These are phyloP conservation scores for Suillus spraguei DNA, from an alignment of 768 basidiomycete genomes.

Conservation along the genomic window DNA sequence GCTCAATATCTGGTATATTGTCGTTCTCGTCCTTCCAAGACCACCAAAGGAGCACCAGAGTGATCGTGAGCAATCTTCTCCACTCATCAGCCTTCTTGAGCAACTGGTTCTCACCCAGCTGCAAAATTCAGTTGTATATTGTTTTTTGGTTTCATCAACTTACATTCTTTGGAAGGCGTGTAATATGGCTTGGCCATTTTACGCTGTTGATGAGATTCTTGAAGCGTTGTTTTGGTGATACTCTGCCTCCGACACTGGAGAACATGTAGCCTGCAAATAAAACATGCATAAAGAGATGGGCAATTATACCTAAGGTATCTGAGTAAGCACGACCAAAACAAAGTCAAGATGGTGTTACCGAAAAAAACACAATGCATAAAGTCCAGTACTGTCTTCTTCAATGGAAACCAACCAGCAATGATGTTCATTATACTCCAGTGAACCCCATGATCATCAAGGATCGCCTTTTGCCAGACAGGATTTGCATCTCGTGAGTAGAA, in stretches of 20 bases:
- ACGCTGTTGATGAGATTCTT: too few relatives aligned
- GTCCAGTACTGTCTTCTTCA: background rate
- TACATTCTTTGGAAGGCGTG: background rate
- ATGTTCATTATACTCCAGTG: background rate
- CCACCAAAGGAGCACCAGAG: background rate
- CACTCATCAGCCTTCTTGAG: background rate
- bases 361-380: background rate
- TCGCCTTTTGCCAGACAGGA: background rate
- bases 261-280: too few relatives aligned
- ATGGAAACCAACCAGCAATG: background rate
- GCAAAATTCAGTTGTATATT: too few relatives aligned
- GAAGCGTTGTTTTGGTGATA: too few relatives aligned
- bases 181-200: too few relatives aligned
- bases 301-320: too few relatives aligned
- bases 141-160: too few relatives aligned
- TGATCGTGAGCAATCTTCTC: background rate
- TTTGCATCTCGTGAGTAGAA: background rate
- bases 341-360: background rate
- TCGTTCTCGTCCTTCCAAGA: background rate
- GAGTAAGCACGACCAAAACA: too few relatives aligned
- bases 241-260: too few relatives aligned
- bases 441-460: background rate
- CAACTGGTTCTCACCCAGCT: background rate
- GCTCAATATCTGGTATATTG: background rate
- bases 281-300: too few relatives aligned